Base-by-base conservation (phyloP, 2,329 filamentous ascomycete species). In the Colletotrichum sp. region DNA sequence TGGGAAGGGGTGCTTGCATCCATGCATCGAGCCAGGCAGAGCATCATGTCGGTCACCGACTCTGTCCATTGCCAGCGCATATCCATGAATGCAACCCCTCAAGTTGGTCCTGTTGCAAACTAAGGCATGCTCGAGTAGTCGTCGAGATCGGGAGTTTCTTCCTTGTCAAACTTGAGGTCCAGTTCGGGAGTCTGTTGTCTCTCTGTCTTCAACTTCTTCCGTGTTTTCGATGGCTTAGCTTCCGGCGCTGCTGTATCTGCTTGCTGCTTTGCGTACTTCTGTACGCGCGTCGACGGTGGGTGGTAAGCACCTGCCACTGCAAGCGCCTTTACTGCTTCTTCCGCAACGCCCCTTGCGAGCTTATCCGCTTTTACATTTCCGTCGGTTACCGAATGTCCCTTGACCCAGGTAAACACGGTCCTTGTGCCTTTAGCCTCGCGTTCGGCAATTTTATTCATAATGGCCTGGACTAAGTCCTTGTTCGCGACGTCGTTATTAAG, bases 381-480 rank as follows among this genome's bases (percentile, higher is more conserved):
- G 5, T 86, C 84, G 78, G 95, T 88, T 60, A 88, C 88, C 30
- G 89, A 90, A 82, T 99, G 97, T 0, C 96, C 97, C 85, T 98
- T 98, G 63, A 98, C 92, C 96, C 96, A 98, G 77, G 93, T 90
- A 81, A 98, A 97, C 70, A 90, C 86, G 0, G 95, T 98, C 78
- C 88, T 85, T 5, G 89, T 89, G 19, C 91, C 91, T 1, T 88
- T 86, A 69, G 85, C 87, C 65, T 91, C 89, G 65, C 95, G 90
- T 82, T 95, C 91, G 28, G 94, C 91, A 66, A 98, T 94, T 27
- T 63, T 66, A 22, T 78, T 71, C 15, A 71, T 65, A 22, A 72
- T 60, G 80, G 91, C 90, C 82, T 94, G 90, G 73, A 98, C 90
- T 25, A 98, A 86, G 80, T 99, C 97, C 81, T 92, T 92, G 83